Evolutionary conservation across 176 grass and related monocot genomes (phyloP), one percentile per base, ranked within the genome.

Genomic region (Carex parvula): DNA sequence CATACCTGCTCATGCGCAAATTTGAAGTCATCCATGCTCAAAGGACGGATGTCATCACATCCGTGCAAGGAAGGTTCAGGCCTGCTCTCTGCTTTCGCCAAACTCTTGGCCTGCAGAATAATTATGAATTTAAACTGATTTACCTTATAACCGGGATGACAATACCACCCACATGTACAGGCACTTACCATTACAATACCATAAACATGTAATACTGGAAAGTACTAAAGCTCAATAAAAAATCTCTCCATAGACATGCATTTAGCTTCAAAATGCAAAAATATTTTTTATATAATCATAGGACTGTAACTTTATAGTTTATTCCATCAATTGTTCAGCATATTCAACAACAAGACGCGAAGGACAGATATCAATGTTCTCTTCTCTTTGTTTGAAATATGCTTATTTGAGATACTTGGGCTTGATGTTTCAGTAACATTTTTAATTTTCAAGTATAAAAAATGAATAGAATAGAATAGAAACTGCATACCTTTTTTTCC

Each of bases 1-100:
- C 76, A 81, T 84, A 99, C 96, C 93, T 99, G 96, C 83, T 99
- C 96, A 87, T 99, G 96, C 30, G 96, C 91, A 84, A 88, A 95
- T 92, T 95, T 99, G 88, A 99, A 92, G 71, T 99, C 96, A 17
- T 89, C 93, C 61, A 94, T 90, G 86, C 88, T 92, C 84, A 99
- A 87, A 87, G 91, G 88, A 74, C 96, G 92, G 80, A 99, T 88
- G 56, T 99, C 87, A 24, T 99, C 91, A 12, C 93, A 87, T 83
- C 93, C 90, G 57, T 99, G 90, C 22, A 90, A 87, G 79, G 80
- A 83, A 86, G 96, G 91, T 81, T 87, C 85, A 87, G 91, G 83
- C 82, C 66, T 90, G 70, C 91, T 89, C 87, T 95, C 91, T 89
- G 74, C 63, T 70, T 81, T 61, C 18, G 93, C 96, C 67, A 87